Evolutionary conservation across 352 stramenopile genomes (phyloP), one percentile per base, ranked within the genome.

Genomic region (Globisporangium radiosum): DNA sequence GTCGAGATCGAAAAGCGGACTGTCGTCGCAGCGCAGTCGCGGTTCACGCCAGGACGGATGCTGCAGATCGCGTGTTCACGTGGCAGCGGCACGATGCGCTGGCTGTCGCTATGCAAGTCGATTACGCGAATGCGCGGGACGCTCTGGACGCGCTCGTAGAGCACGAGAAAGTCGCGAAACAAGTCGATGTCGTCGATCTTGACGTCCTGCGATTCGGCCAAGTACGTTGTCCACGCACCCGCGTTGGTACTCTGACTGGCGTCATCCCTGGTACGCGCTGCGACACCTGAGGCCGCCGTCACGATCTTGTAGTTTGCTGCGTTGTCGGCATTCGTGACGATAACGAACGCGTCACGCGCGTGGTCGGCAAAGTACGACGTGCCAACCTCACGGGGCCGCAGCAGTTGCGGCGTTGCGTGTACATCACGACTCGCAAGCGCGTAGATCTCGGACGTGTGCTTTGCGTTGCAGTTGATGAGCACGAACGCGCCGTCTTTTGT

Each of bases 161-260:
- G 63, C 44, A 95, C 82, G 38, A 95, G 56, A 47, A 81, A 86
- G 7, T 88, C 61, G n/a, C 85, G 52, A 51, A 92, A 92, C 19
- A 96, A 56, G 62, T 96, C 88, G 9, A 96, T 73, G 56, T 96
- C 88, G 45, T 96, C 88, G 60, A 96, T 90, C 60, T 96, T 94
- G 13, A 91, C 83, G 38, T 86, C 72, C 38, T 59, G 38, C 0
- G 81, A 59, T 38, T 89, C 76, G 2, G 79, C 69, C 11, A 93
- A 49, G 43, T 88, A 68, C 14, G 70, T 79, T 38, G 69, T 37
- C 81, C 79, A 91, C 15, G 15, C 54, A 17, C 63, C 64, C 10
- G 45, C 66, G n/a, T 38, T 66, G 6, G 58, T 54, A 17, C 38
- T 8, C 8, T 54, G 37, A 14, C 13, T 13, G 33, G 14, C 17